phyloP scores from a whole-genome alignment of 164 flowering plant genomes.

The Stephania cephalantha region DNA sequence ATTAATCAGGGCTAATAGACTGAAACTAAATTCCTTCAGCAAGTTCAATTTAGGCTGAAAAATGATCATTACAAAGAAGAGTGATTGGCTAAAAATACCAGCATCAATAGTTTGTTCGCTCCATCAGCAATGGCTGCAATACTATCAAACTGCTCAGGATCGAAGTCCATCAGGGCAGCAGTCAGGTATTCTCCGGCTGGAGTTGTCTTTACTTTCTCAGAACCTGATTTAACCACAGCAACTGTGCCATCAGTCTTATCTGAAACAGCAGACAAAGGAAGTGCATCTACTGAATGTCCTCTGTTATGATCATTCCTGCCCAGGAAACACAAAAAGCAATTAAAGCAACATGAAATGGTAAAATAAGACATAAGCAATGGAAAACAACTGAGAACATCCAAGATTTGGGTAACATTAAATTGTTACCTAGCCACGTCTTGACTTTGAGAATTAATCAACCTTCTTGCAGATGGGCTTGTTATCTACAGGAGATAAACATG shows the following conservation, averaged over 20 bases:
- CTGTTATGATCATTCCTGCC: conserved; percentile 50
- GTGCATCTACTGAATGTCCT: conserved; percentile 44
- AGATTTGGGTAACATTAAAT: background rate
- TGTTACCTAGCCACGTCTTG: conserved; percentile 46
- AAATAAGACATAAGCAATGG: background rate
- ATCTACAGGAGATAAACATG: conserved; percentile 29
- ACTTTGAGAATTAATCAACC: conserved; percentile 29
- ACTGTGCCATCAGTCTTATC: conserved; percentile 48
- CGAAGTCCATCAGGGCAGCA: conserved; percentile 86
- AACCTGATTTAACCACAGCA: conserved; percentile 71
- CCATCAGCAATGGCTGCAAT: conserved; percentile 97
- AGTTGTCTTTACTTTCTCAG: conserved; percentile 72
- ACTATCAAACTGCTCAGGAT: conserved; percentile 89
- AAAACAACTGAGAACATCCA: background rate
- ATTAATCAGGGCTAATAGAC: background rate
- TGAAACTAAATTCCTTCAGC: background rate
- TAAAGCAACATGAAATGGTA: background rate
- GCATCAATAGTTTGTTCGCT: conserved; percentile 97
- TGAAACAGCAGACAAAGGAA: conserved; percentile 35
- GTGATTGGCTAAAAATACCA: conserved; percentile 42
- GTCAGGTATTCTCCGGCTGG: conserved; percentile 99
- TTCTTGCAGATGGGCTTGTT: conserved; percentile 52
- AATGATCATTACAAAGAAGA: background rate
- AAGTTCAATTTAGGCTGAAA: background rate
- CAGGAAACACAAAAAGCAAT: conserved; percentile 5